Evolutionary conservation across 192 early-diverging fungal species (phyloP), one percentile per base, ranked within the genome.

Genomic region (Linnemannia hyalina): DNA sequence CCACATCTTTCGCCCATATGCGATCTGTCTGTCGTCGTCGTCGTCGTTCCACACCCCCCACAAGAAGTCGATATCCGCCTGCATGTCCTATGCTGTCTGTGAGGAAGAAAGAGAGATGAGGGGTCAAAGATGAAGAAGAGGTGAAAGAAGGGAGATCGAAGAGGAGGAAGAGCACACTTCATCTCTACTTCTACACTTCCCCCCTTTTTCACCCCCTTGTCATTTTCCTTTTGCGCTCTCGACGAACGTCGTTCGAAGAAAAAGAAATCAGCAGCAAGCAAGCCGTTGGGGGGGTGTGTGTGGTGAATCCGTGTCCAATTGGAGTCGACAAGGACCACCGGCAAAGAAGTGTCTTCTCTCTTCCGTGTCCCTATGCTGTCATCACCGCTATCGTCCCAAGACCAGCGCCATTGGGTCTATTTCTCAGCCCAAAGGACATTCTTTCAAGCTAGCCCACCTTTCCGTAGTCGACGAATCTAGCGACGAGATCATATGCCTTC

Each of bases 381-480:
- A 23, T n/a, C 46, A 23, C 52, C 18, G 73, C 73, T 74, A 74
- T 74, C 73, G 73, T 74, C 73, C 49, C 73, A 55, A 35, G 52
- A 57, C 52, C 52, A 23, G 26, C 23, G 55, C 55, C 55, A 57
- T 57, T 57, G 55, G 55, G 55, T 57, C n/a, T n/a, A 57, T 7
- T 57, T 57, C 6, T 23, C n/a, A 23, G 29, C n/a, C 13, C 3
- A 6, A 26, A 32, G 11, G 26, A 65, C 26, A 15, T 15, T 29
- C 60, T 15, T 32, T 4, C 26, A 29, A 65, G 32, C 60, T 13
- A 32, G 29, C n/a, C 11, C 2, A 32, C 29, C 26, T 29, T 60
- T 15, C 60, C 26, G 11, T 65, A 65, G 60, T 65, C 11, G 26
- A 57, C 55, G 55, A 57, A 57, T 57, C 55, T 23, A 26, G 7